Percentiles rank a stretch among this genome's conserved stretches.
These are phyloP conservation scores for Melampsora larici-populina DNA, from an alignment of 1,284 basidiomycete species.

Conservation along the genomic window DNA sequence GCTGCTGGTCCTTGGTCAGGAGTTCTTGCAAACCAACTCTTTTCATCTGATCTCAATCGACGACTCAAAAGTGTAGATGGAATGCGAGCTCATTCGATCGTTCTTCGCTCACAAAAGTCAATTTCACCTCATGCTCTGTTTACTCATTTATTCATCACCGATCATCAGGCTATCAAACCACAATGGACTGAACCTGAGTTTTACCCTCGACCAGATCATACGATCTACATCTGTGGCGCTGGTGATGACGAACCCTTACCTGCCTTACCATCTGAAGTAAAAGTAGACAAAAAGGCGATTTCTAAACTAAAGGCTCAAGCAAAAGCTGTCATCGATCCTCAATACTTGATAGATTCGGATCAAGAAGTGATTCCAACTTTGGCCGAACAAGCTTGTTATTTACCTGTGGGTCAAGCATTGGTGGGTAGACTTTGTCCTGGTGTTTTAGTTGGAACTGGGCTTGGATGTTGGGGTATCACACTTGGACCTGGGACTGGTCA, in stretches of 20 bases:
- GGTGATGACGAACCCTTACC: not conserved
- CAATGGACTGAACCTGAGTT: conserved; percentile 2
- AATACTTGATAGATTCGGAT: not conserved
- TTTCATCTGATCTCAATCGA: not conserved
- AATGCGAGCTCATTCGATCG: not conserved
- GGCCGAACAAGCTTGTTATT: not conserved
- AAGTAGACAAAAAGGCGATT: not conserved
- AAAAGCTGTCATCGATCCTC: not conserved
- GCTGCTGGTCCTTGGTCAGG: not conserved
- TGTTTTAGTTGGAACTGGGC: not conserved
- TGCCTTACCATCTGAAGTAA: not conserved
- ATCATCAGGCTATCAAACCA: not conserved
- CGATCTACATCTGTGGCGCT: not conserved
- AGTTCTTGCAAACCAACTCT: not conserved
- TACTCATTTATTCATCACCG: not conserved
- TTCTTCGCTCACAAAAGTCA: not conserved
- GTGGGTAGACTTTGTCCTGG: conserved; percentile 1
- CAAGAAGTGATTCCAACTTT: not conserved
- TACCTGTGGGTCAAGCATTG: not conserved
- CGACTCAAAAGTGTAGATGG: not conserved
- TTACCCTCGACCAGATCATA: not conserved
- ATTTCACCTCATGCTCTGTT: not conserved
- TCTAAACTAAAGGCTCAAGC: not conserved
- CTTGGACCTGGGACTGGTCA: conserved; percentile 1
- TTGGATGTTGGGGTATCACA: not conserved